Evolutionary conservation across 148 eudicot species (phyloP), one percentile per base, ranked within the genome.

Genomic region (Camellia sinensis): DNA sequence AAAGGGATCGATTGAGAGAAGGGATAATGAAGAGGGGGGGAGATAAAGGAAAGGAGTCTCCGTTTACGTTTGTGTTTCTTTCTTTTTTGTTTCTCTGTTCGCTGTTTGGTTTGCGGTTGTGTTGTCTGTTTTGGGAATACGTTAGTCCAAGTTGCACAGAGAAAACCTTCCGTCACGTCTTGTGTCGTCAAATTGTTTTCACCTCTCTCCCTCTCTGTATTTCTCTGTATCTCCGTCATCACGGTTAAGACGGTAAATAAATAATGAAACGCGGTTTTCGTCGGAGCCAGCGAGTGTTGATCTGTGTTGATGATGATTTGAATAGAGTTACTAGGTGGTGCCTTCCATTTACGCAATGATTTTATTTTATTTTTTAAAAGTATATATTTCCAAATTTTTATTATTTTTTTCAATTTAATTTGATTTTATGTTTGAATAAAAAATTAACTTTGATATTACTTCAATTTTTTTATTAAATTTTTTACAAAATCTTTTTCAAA

Each of bases 131-230:
- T 29, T 29, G 37, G 37, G 1, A 29, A 29, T 29, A 29, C 37
- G 37, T 29, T 52, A 60, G 73, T 54, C 50, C 52, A 71, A 53
- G 57, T 53, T 12, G 2, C 0, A 53, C 57, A 12, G 12, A 77
- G 22, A 77, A 82, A 77, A 82, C 84, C 77, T 82, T 77, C 50
- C 80, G 12, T 37, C 84, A 82, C 84, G 84, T 82, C 73, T 74
- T 46, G 53, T 73, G 67, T 54, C 66, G 61, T 57, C 61, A 57
- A 57, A 6, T 57, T 57, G 61, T 57, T 57, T 57, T 57, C 61
- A 57, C 61, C 61, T 57, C 15, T 56, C 0, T 29, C 29, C 29
- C 0, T 29, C 37, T 29, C 37, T 1, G 37, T 29, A 29, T 29
- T 29, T 29, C 37, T 29, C 61, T 14, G 61, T 57, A 11, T 57